Percentiles rank a stretch among this genome's conserved stretches.
Evolutionary conservation across 306 rosid species (phyloP).

Genomic region (Pachyrhizus erosus): DNA sequence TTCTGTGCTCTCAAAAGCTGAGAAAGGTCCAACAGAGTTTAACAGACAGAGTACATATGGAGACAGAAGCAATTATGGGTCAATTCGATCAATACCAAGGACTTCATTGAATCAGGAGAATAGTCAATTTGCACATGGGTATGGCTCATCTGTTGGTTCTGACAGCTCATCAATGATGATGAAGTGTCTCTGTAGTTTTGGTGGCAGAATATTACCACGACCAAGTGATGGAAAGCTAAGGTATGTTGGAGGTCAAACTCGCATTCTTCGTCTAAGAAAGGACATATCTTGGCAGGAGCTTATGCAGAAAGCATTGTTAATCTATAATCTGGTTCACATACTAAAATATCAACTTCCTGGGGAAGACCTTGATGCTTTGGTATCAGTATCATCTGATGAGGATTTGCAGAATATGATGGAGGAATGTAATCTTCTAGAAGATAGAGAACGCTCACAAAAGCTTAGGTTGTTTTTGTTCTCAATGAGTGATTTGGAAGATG

Average conservation of each 20-base stretch:
- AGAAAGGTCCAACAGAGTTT: constrained; percentile 57
- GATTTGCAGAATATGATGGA: constrained; percentile 92
- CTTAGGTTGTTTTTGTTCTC: constrained; percentile 81
- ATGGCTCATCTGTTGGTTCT: constrained; percentile 55
- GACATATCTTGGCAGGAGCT: constrained; percentile 73
- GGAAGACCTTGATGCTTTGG: constrained; percentile 91
- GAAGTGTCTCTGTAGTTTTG: constrained; percentile 81
- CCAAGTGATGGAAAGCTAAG: constrained; percentile 81
- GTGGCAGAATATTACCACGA: constrained; percentile 78
- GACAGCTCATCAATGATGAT: constrained; percentile 58
- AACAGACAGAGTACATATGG: constrained; percentile 53
- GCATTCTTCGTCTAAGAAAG: constrained; percentile 66
- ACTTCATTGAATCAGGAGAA: constrained; percentile 56
- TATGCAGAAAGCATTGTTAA: constrained; percentile 61
- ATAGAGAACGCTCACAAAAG: constrained; percentile 57
- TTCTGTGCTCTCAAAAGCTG: constrained; percentile 53
- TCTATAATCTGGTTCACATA: constrained; percentile 60
- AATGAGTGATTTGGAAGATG: constrained; percentile 68
- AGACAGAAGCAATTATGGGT: constrained; percentile 59
- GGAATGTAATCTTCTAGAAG: constrained; percentile 58
- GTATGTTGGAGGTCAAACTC: constrained; percentile 86
- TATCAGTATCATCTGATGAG: constrained; percentile 85
- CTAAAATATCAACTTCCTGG: constrained; percentile 90
- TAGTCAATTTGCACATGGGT: constrained; percentile 48
- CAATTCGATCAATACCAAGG: constrained; percentile 56